Conservation (phyloP, 2,329 filamentous ascomycete genomes). For the Aspergillus texensis region DNA sequence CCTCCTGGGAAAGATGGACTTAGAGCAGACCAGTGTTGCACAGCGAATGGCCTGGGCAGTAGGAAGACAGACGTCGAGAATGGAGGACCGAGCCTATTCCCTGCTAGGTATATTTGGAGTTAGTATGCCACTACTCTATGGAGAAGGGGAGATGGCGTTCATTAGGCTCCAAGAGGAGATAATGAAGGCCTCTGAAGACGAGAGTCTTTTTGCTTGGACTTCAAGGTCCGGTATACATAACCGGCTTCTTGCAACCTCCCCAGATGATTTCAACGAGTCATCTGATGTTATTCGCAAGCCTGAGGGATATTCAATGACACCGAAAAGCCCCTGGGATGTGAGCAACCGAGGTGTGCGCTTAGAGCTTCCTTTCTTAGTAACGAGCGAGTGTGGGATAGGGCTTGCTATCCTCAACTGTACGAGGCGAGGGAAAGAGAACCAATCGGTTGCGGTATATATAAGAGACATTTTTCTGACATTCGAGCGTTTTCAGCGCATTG, state of each 20-base stretch:
- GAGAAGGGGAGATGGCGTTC: slow-evolving; percentile 32
- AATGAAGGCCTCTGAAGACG: slow-evolving; percentile 14
- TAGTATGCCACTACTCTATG: slow-evolving; percentile 50
- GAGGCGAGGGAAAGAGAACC: too few species aligned
- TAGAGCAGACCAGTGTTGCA: slow-evolving; percentile 24
- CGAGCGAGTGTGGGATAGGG: too few species aligned
- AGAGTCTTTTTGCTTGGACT: slow-evolving; percentile 16
- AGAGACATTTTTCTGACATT: too few species aligned
- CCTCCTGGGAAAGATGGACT: not conserved
- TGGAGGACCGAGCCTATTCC: slow-evolving; percentile 50
- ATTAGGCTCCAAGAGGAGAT: slow-evolving; percentile 19
- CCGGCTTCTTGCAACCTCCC: not conserved
- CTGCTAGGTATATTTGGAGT: slow-evolving; percentile 50
- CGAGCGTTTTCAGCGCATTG: too few species aligned
- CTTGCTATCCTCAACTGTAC: too few species aligned
- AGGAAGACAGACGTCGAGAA: slow-evolving; percentile 32
- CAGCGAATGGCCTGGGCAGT: slow-evolving; percentile 47
- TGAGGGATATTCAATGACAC: not conserved
- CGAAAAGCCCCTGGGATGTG: not conserved
- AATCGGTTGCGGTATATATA: too few species aligned
- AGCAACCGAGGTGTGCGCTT: not conserved
- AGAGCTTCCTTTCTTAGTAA: not conserved
- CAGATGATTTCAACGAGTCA: not conserved
- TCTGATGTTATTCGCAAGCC: not conserved
- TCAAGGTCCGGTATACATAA: too few species aligned